Conservation (phyloP, 2,329 filamentous ascomycete species). For the Fusarium torreyae region DNA sequence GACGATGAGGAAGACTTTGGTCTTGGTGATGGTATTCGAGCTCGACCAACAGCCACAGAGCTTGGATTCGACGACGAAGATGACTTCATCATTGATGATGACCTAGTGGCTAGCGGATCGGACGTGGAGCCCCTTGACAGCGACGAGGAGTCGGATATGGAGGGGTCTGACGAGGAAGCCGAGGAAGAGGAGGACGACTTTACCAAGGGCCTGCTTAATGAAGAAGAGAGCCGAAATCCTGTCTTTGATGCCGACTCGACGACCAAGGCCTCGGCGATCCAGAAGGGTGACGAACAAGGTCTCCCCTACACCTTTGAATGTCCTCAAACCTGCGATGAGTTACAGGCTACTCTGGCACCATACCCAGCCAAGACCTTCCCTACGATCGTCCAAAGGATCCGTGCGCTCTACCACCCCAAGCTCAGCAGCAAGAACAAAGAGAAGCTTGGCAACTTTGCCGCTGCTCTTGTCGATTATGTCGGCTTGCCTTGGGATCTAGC, state of each 20-base stretch:
- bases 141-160: conserved; percentile 67
- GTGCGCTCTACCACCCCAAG: conserved; percentile 92
- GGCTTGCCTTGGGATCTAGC: conserved; percentile 62
- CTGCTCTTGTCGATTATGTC: conserved; percentile 75
- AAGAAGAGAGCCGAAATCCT: conserved; percentile 69
- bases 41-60: conserved; percentile 70
- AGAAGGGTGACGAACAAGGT: conserved; percentile 65
- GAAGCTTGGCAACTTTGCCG: conserved; percentile 79
- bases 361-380: conserved; percentile 78
- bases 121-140: conserved; percentile 73
- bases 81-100: conserved; percentile 91
- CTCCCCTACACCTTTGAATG: conserved; percentile 90
- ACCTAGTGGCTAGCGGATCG: conserved; percentile 87
- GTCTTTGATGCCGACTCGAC: conserved; percentile 65
- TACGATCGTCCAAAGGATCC: conserved; percentile 87
- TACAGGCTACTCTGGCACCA: conserved; percentile 76
- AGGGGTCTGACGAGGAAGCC: conserved; percentile 60
- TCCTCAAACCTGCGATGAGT: conserved; percentile 81
- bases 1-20: conserved; percentile 70
- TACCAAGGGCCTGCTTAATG: conserved; percentile 75
- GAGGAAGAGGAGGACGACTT: conserved; percentile 70
- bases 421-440: conserved; percentile 88
- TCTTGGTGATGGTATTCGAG: conserved; percentile 71
- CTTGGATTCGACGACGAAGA: conserved; percentile 92
- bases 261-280: conserved; percentile 53